These are phyloP conservation scores for Phaeosphaeriaceae sp. DNA, from an alignment of 2,329 filamentous ascomycete species.

Conservation along the genomic window DNA sequence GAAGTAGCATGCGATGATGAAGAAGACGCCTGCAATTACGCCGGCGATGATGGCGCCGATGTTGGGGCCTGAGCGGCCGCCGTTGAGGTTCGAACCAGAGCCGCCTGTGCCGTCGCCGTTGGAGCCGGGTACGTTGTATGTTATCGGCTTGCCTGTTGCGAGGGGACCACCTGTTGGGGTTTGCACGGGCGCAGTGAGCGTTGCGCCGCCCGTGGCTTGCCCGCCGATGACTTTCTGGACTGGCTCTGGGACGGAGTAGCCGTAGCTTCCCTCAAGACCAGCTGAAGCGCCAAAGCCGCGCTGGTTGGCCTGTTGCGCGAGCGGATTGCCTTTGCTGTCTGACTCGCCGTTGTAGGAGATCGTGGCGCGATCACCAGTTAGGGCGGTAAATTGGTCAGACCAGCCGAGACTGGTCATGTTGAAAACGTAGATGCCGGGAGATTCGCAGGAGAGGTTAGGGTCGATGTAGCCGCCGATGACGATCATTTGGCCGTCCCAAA, in stretches of 20 bases:
- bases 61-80: slow-evolving; percentile 49
- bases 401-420: slow-evolving; percentile 75
- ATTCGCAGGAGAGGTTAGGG: slow-evolving; percentile 67
- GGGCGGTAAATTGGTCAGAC: slow-evolving; percentile 73
- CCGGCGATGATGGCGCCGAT: slow-evolving; percentile 64
- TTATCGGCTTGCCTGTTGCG: slow-evolving; percentile 71
- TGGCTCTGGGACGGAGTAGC: slow-evolving; percentile 73
- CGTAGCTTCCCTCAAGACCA: slow-evolving; percentile 65
- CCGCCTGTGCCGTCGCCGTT: slow-evolving; percentile 49
- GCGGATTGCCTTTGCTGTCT: slow-evolving; percentile 49
- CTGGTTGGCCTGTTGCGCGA: slow-evolving; percentile 62
- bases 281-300: slow-evolving; percentile 59
- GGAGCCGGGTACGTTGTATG: slow-evolving; percentile 67
- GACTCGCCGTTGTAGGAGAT: slow-evolving; percentile 38
- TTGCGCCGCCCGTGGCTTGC: slow-evolving; percentile 70
- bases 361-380: slow-evolving; percentile 61
- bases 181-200: slow-evolving; percentile 67
- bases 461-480: slow-evolving; percentile 75
- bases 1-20: slow-evolving; percentile 68
- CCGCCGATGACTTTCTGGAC: slow-evolving; percentile 74
- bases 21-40: slow-evolving; percentile 70
- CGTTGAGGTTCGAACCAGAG: slow-evolving; percentile 25
- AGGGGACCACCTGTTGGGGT: slow-evolving; percentile 72
- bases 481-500: slow-evolving; percentile 83
- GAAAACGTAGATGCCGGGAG: slow-evolving; percentile 75